These are phyloP conservation scores for Geotrichum aggregatum DNA, from an alignment of 1,139 yeast species.

Conservation along the genomic window DNA sequence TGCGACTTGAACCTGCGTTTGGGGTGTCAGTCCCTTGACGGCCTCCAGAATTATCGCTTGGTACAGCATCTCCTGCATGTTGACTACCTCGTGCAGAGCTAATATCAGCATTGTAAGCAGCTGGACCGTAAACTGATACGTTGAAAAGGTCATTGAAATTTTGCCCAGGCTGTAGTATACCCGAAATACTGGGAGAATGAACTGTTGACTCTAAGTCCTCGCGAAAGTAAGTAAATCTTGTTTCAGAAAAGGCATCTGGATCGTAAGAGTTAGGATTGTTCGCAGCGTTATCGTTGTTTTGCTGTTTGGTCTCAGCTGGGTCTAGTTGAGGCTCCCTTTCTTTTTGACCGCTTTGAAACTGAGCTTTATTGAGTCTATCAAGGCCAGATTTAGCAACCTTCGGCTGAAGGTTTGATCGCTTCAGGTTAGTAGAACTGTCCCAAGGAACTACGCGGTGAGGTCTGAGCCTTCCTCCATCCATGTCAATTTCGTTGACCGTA, in stretches of 20 bases:
- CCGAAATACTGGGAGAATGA: constrained; percentile 85
- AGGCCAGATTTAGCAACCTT: no score
- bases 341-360: no score
- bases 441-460: constrained; percentile 19
- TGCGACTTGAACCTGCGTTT: no score
- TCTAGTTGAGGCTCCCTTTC: no score
- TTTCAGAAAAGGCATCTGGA: constrained; percentile 6
- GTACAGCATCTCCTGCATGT: not conserved
- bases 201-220: constrained; percentile 85
- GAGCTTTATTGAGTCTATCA: no score
- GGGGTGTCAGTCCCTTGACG: not conserved
- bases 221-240: constrained; percentile 81
- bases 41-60: not conserved
- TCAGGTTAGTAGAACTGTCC: not conserved
- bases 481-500: constrained; percentile 27
- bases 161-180: constrained; percentile 53
- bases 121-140: constrained; percentile 1
- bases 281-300: no score
- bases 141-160: constrained; percentile 37
- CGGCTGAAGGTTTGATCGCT: no score
- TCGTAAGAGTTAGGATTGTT: not conserved
- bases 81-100: not conserved
- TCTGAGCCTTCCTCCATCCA: constrained; percentile 12
- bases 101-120: not conserved
- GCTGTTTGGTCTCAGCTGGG: no score